Percentiles rank a stretch among this genome's conserved stretches.
Evolutionary conservation across 345 rosid species (phyloP).

Genomic region (Linum lewisii): DNA sequence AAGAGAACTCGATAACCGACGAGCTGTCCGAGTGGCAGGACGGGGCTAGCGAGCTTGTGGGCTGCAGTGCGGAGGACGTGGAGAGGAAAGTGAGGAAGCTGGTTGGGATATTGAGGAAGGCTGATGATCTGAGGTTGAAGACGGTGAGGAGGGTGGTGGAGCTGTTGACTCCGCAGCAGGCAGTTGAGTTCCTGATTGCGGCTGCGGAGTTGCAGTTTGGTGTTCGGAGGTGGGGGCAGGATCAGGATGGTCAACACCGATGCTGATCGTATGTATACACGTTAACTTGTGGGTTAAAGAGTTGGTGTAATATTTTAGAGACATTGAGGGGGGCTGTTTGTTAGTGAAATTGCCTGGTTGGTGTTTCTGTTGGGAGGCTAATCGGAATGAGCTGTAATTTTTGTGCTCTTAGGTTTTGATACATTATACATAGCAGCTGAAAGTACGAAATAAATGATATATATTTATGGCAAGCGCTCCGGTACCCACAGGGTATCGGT

Average conservation of each 20-base stretch:
- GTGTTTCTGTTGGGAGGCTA: too few relatives aligned
- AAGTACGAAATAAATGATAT: too few relatives aligned
- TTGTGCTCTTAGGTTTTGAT: too few relatives aligned
- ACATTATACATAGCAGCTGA: too few relatives aligned
- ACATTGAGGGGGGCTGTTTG: too few relatives aligned
- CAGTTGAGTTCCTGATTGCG: constrained; percentile 58
- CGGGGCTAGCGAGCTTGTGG: constrained; percentile 36
- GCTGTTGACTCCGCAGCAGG: constrained; percentile 54
- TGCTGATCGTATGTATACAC: not conserved
- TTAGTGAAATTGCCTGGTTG: too few relatives aligned
- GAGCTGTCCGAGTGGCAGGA: constrained; percentile 82
- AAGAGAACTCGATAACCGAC: constrained; percentile 66
- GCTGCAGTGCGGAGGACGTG: not conserved
- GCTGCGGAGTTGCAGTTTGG: constrained; percentile 70
- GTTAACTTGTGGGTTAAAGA: too few relatives aligned
- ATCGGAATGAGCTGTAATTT: too few relatives aligned
- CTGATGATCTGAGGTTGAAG: constrained; percentile 57
- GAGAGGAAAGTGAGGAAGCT: constrained; percentile 39
- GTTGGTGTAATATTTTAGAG: too few relatives aligned
- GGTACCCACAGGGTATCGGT: too few relatives aligned
- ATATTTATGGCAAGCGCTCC: too few relatives aligned
- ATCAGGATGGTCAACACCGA: constrained; percentile 29
- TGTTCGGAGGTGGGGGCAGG: constrained; percentile 47
- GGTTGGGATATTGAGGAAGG: constrained; percentile 36
- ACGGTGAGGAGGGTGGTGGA: constrained; percentile 48